Base-by-base conservation (phyloP, 345 rosid genomes). In the Gossypium arboreum region DNA sequence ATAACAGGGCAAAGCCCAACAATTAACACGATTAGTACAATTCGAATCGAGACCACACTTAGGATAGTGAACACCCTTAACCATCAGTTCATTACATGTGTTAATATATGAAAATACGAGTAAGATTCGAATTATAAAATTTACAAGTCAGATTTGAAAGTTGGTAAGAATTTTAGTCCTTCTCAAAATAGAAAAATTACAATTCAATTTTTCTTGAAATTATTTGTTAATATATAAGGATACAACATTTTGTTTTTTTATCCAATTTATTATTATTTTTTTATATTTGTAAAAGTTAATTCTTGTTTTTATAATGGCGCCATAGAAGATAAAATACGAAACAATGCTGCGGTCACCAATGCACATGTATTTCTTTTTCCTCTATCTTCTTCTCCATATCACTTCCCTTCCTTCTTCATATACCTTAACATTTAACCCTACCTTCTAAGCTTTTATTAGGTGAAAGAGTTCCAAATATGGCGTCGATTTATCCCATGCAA, bases 261-360 rank as follows among this genome's bases (percentile, higher is more conserved):
- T 0, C 41, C 41, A 34, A 34, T 34, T 34, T 34, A 4, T 18
- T 77, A 24, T 22, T 54, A 0, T 54, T 54, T 0, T 51, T 51
- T 15, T 2, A 48, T 48, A 11, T 59, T 59, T 25, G 2, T 3
- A 6, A 10, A 59, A 12, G 25, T 59, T 12, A 15, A 16, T 62
- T 50, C 20, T 34, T 34, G 41, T 70, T 70, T 70, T 29, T 45
- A 51, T 9, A 70, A 70, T 29, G 64, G 65, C 22, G 34, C 50
- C 54, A 20, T 41, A n/a, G 75, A 67, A 67, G 82, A 80, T 76
- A 72, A 59, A 75, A 80, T 56, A 57, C 27, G 11, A 48, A 41
- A 77, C 60, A 57, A 34, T 73, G 76, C 72, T 77, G 84, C 64
- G 83, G 81, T 44, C 60, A 73, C 75, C 76, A 68, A 71, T 72